These are phyloP conservation scores for Candida glucosophila DNA, from an alignment of 1,139 yeast species.

Conservation along the genomic window DNA sequence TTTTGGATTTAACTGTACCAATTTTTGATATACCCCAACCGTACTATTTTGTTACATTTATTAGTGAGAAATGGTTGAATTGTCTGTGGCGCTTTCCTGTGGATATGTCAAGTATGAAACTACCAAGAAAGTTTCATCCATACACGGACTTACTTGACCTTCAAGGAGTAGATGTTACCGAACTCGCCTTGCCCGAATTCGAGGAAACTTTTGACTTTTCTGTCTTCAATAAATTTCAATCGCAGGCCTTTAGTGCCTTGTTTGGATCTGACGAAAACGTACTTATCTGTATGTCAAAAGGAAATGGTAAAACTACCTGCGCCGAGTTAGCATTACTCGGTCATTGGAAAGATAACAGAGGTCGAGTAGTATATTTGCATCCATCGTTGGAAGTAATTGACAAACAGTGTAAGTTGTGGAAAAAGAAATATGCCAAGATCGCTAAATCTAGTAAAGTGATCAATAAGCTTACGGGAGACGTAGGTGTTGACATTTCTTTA, in stretches of 20 bases:
- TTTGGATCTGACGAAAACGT: conserved; percentile 51
- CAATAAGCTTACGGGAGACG: conserved; percentile 55
- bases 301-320: conserved; percentile 64
- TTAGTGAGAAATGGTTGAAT: conserved; percentile 83
- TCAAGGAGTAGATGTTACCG: conserved; percentile 39
- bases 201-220: conserved; percentile 34
- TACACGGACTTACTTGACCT: conserved; percentile 48
- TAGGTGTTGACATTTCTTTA: conserved; percentile 42
- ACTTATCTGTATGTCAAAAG: conserved; percentile 66
- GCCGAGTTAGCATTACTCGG: conserved; percentile 68
- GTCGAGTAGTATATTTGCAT: conserved; percentile 56
- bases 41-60: conserved; percentile 59
- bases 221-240: conserved; percentile 62
- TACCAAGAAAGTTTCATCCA: conserved; percentile 67
- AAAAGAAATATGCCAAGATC: conserved; percentile 29
- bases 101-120: conserved; percentile 40
- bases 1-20: conserved; percentile 60
- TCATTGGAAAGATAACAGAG: conserved; percentile 56
- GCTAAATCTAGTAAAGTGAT: conserved; percentile 36
- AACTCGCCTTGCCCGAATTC: conserved; percentile 41
- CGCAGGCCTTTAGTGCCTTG: conserved; percentile 57
- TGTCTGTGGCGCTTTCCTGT: conserved; percentile 60
- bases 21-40: conserved; percentile 60
- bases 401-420: conserved; percentile 41
- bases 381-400: conserved; percentile 55